A percentile compares a stretch with the other conserved stretches of the same genome.
phyloP scores from a whole-genome alignment of 345 rosid species.

The Geranium brycei region DNA sequence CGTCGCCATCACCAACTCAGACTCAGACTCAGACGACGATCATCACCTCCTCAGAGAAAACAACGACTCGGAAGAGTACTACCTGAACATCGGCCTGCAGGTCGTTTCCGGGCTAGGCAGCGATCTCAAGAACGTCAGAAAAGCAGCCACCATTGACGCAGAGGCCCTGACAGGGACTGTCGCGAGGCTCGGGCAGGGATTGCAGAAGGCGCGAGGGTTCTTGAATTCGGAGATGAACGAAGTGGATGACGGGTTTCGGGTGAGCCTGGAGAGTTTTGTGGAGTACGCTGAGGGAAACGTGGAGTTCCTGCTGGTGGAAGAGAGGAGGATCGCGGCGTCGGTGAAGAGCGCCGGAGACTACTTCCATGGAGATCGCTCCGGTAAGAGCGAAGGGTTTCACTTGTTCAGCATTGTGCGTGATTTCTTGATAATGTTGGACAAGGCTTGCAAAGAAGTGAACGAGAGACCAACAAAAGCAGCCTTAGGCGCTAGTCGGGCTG shows the following conservation, averaged over 20 bases:
- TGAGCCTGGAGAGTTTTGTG: conserved; percentile 61
- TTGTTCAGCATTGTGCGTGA: conserved; percentile 66
- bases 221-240: conserved; percentile 59
- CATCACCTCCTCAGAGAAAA: conserved; percentile 51
- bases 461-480: conserved; percentile 39
- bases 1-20: conserved; percentile 42
- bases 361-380: conserved; percentile 90
- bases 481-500: too few relatives aligned
- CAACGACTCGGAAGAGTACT: conserved; percentile 52
- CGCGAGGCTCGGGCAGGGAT: conserved; percentile 47
- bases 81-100: conserved; percentile 65
- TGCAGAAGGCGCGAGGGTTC: conserved; percentile 46
- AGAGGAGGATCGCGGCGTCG: conserved; percentile 67
- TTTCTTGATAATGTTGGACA: conserved; percentile 72
- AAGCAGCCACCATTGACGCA: conserved; percentile 71
- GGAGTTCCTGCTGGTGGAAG: conserved; percentile 56
- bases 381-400: conserved; percentile 79
- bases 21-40: conserved; percentile 21
- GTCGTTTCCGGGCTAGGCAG: conserved; percentile 57
- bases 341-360: conserved; percentile 92
- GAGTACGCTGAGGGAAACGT: conserved; percentile 58
- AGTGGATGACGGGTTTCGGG: conserved; percentile 58
- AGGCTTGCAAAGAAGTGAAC: conserved; percentile 65
- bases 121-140: conserved; percentile 81
- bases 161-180: conserved; percentile 67